Base-by-base conservation (phyloP, 768 basidiomycete species). In the Podaxis carcinomalis region DNA sequence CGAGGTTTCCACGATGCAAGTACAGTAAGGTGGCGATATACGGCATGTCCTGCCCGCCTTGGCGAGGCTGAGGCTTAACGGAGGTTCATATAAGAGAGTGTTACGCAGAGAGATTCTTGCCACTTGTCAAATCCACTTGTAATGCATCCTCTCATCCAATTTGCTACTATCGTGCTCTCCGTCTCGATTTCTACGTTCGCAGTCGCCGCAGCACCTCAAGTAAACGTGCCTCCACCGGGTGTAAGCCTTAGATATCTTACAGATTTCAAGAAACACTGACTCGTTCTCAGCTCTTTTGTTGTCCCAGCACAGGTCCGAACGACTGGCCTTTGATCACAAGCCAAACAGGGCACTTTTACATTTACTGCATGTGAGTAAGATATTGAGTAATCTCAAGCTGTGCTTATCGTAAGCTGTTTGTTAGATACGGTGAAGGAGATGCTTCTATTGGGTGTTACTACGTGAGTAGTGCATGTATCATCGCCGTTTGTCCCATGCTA, bases 331-430 rank as follows among this genome's bases (percentile, higher is more conserved):
- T 63, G 9, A 23, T 32, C 1, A 27, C 60, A 27, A 59, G 53
- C 9, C 63, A 63, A 21, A 39, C 56, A 21, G 63, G 63, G 4
- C 63, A 59, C 25, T 63, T 63, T 36, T 42, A 7, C 21, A 51
- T 63, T 28, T 57, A 51, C 40, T 63, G 63, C 51, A 42, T 63
- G 63, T 63, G 25, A 52, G 63, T 60, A 11, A 23, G 32, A 7
- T 0, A 16, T 9, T 5, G n/a, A 39, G 4, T 11, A 25, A 6
- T 53, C 19, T 35, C 10, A 32, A 11, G 10, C 5, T 5, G 21
- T 37, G 21, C 10, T 42, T 23, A 32, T 54, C 14, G n/a, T 35
- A 19, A 21, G 16, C 4, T 11, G 35, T 14, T 27, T 11, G n/a
- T 10, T 23, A 50, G 47, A 13, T 57, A 63, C 36, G 57, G 56